Evolutionary conservation across 257 asterid genomes (phyloP).

Genomic region (Solanum ossicruentum): DNA sequence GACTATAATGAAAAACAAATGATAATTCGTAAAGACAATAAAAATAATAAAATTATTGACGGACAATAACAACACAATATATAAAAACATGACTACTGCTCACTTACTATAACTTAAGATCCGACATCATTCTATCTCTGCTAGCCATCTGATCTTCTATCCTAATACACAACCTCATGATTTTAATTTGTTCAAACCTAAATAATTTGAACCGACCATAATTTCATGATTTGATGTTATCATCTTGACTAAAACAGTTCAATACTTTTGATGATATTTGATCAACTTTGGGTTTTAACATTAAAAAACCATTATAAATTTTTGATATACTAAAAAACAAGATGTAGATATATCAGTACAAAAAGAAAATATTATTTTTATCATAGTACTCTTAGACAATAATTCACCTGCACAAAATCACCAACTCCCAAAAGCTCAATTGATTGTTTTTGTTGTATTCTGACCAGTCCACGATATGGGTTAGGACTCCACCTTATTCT

Average conservation of each 20-base stretch:
- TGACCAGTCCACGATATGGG: neutral
- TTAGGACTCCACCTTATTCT: neutral
- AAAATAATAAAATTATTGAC: too few species aligned
- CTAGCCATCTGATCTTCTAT: too few species aligned
- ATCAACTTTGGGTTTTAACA: neutral
- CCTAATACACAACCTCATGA: too few species aligned
- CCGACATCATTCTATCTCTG: too few species aligned
- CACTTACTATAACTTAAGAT: too few species aligned
- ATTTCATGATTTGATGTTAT: neutral
- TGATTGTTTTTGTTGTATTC: constrained; percentile 2
- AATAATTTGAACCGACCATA: too few species aligned
- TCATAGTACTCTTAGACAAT: neutral
- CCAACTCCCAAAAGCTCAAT: neutral
- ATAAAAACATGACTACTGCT: too few species aligned
- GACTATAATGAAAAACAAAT: too few species aligned
- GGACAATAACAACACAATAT: too few species aligned
- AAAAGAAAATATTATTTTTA: neutral
- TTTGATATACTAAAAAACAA: neutral
- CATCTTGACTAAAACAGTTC: neutral
- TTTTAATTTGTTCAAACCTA: neutral
- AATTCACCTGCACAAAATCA: constrained; percentile 17
- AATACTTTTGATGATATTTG: neutral
- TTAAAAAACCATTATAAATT: neutral
- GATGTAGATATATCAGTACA: neutral
- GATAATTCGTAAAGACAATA: too few species aligned